Conservation (phyloP, 148 eudicot genomes). For the Diospyros lotus region DNA sequence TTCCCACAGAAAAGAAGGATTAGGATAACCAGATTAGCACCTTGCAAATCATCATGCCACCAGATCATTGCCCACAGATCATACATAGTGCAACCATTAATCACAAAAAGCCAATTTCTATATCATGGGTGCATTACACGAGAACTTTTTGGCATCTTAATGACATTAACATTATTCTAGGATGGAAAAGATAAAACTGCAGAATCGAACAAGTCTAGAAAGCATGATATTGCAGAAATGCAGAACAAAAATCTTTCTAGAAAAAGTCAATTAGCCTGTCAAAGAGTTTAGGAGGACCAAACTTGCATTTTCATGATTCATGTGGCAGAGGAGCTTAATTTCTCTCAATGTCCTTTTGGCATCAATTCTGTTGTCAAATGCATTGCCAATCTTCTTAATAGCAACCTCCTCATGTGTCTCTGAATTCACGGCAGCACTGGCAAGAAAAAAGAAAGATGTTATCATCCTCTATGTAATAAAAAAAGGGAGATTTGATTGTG, state of each 20-base stretch:
- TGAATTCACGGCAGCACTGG: slow-evolving; percentile 75
- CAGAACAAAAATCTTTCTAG: background rate
- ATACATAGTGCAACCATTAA: background rate
- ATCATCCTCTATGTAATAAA: background rate
- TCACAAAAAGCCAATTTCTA: background rate
- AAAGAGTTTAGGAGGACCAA: background rate
- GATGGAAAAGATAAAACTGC: background rate
- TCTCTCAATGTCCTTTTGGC: slow-evolving; percentile 83
- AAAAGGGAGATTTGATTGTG: background rate
- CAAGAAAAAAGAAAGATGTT: background rate
- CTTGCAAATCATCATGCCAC: too few species aligned
- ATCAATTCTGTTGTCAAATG: slow-evolving; percentile 71
- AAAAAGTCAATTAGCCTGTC: background rate
- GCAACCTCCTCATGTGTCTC: slow-evolving; percentile 71
- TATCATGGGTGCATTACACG: background rate
- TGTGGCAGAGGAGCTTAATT: slow-evolving; percentile 69
- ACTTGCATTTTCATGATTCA: slow-evolving; percentile 75
- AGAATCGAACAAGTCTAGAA: background rate
- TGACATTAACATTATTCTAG: background rate
- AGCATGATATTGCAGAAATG: background rate
- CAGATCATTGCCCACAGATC: background rate
- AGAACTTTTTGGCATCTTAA: background rate
- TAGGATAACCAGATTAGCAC: background rate
- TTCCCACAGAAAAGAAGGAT: background rate
- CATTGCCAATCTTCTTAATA: slow-evolving; percentile 87